Evolutionary conservation across 495 filamentous ascomycete genomes (phyloP), one percentile per base, ranked within the genome.

Genomic region (Xylaria acuta): DNA sequence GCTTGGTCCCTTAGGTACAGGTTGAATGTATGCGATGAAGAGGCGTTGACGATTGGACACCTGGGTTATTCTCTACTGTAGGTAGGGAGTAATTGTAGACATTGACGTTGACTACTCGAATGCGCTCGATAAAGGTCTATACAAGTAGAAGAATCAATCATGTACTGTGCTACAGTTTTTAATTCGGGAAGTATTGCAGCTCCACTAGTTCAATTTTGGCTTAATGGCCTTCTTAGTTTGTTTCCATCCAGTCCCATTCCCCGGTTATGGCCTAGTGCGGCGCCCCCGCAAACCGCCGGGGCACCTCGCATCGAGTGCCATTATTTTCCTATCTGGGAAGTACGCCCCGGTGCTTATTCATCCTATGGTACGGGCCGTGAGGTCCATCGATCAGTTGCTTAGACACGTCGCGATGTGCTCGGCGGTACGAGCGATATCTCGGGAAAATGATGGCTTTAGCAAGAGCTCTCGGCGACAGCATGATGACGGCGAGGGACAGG

Each of bases 261-360:
- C 36, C 36, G 18, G 59, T 41, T 38, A 22, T 3, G 32, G 36
- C 58, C 38, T 41, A 40, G 20, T n/a, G 34, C 25, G 3, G 36
- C 4, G 20, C 14, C 54, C 27, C 58, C 58, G 34, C 58, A 60
- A 60, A 9, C 9, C 16, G 34, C 20, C 14, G 34, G 34, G 32
- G 0, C 5, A 7, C 58, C 32, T n/a, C 20, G 58, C 32, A 38
- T 12, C 18, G 22, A 60, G 32, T 3, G 32, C 32, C 32, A 36
- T 20, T 36, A 59, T n/a, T 51, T 54, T 43, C 65, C 65, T 56
- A 40, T 41, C 38, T 7, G 20, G 64, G 64, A 18, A 65, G 36
- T n/a, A 32, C 6, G 7, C 16, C 16, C 30, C 11, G 0, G 30
- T 27, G 49, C 65, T 67, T 67, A 67, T 43, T 67, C 65, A 67